Conservation (phyloP, 495 filamentous ascomycete species). For the Penicillium pancosmium region DNA sequence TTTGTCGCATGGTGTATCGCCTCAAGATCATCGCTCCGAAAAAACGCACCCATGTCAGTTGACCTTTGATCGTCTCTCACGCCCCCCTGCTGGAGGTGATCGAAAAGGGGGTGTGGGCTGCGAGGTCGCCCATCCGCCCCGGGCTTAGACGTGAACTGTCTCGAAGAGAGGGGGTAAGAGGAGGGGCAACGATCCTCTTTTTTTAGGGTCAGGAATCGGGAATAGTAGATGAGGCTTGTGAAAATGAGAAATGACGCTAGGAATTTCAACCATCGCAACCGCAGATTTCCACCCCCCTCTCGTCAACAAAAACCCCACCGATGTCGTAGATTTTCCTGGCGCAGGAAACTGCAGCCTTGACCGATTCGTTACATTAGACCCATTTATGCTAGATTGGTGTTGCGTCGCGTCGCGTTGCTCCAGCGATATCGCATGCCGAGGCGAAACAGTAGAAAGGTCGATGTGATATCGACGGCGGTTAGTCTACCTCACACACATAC, state of each 20-base stretch:
- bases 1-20: conserved; percentile 5
- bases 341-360: conserved; percentile 1
- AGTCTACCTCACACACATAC: conserved; percentile 1
- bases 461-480: conserved; percentile 1
- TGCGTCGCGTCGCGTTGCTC: conserved; percentile 3
- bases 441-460: neutral
- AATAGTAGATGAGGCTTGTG: neutral
- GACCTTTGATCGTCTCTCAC: conserved; percentile 1
- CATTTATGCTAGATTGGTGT: neutral
- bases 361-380: neutral
- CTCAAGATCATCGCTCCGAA: conserved; percentile 3
- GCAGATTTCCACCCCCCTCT: neutral
- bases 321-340: neutral
- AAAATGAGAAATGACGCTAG: conserved; percentile 4
- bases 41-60: conserved; percentile 1
- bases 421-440: conserved; percentile 2
- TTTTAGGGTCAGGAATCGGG: neutral
- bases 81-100: neutral
- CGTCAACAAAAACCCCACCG: neutral
- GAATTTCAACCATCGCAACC: conserved; percentile 5
- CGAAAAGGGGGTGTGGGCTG: conserved; percentile 7
- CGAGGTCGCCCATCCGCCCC: neutral
- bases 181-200: conserved; percentile 1
- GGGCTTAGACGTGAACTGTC: neutral
- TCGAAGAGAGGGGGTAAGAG: conserved; percentile 1